Conservation (phyloP, 257 asterid species). For the Sherardia arvensis region DNA sequence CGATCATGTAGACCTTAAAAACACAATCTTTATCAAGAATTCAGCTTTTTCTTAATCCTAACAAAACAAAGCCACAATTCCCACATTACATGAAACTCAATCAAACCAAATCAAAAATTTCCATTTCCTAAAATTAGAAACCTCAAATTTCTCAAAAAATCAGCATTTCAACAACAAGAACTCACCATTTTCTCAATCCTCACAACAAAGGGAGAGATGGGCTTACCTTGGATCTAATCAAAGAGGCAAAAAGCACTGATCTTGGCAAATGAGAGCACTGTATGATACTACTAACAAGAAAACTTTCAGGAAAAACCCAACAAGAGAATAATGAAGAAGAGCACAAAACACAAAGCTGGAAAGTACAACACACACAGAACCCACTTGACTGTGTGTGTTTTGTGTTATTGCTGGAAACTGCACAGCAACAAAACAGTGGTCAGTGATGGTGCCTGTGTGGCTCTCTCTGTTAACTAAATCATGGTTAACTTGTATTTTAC, state of each 20-base stretch:
- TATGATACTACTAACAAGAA: neutral
- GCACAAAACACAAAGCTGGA: neutral
- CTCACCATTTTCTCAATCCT: neutral
- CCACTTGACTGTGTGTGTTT: conserved; percentile 1
- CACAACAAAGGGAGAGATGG: neutral
- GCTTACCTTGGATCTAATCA: conserved; percentile 23
- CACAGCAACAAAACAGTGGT: neutral
- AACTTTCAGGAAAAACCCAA: neutral
- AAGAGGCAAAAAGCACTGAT: conserved; percentile 14
- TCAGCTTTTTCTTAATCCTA: too few relatives aligned
- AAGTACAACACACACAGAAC: conserved; percentile 7
- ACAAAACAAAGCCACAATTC: neutral
- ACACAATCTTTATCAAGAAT: too few relatives aligned
- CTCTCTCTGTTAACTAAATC: neutral
- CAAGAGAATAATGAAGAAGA: neutral
- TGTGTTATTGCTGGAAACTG: neutral
- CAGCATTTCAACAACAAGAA: neutral
- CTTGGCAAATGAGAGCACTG: conserved; percentile 6
- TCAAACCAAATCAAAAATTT: neutral
- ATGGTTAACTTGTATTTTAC: conserved; percentile 5
- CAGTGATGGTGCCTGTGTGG: neutral
- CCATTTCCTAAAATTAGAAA: neutral
- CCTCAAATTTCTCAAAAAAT: neutral
- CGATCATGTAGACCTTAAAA: too few relatives aligned
- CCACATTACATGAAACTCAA: neutral